phyloP scores from a whole-genome alignment of 2,329 filamentous ascomycete genomes.

The Ophiostoma perfectum region DNA sequence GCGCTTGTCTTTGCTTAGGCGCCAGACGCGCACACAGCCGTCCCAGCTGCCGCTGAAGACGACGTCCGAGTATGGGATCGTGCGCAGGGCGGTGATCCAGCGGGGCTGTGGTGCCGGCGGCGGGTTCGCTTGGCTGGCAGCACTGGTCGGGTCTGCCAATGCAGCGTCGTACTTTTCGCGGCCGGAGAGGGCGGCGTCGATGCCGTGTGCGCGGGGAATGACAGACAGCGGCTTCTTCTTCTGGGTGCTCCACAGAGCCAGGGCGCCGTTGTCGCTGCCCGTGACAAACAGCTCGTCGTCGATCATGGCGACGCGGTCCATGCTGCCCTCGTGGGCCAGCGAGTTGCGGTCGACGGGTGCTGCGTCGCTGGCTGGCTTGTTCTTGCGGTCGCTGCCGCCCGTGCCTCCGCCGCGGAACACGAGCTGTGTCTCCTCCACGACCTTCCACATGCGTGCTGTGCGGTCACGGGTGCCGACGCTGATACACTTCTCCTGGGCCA shows the following conservation, averaged over 20 bases:
- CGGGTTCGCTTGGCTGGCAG: slow-evolving; percentile 67
- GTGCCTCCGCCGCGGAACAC: slow-evolving; percentile 82
- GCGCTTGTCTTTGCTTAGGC: slow-evolving; percentile 74
- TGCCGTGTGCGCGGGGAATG: slow-evolving; percentile 73
- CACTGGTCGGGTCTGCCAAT: slow-evolving; percentile 55
- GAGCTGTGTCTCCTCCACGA: slow-evolving; percentile 88
- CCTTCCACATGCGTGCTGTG: slow-evolving; percentile 91
- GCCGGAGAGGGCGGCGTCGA: slow-evolving; percentile 65
- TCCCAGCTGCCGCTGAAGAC: slow-evolving; percentile 94
- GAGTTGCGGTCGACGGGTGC: slow-evolving; percentile 20
- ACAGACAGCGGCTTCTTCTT: slow-evolving; percentile 93
- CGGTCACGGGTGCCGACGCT: slow-evolving; percentile 87
- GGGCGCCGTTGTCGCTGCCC: slow-evolving; percentile 81
- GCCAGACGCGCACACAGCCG: slow-evolving; percentile 80
- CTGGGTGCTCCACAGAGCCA: slow-evolving; percentile 80
- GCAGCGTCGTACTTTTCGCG: slow-evolving; percentile 41
- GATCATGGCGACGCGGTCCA: slow-evolving; percentile 87
- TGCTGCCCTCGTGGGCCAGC: slow-evolving; percentile 67
- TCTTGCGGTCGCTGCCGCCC: slow-evolving; percentile 33
- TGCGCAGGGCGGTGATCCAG: slow-evolving; percentile 83
- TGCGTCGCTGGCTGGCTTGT: slow-evolving; percentile 32
- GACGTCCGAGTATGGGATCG: slow-evolving; percentile 84
- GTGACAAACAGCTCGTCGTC: slow-evolving; percentile 87
- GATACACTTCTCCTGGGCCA: slow-evolving; percentile 81
- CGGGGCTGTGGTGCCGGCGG: slow-evolving; percentile 64